Evolutionary conservation across 2,329 filamentous ascomycete species (phyloP).

Genomic region (Ophiostoma pallidulum): DNA sequence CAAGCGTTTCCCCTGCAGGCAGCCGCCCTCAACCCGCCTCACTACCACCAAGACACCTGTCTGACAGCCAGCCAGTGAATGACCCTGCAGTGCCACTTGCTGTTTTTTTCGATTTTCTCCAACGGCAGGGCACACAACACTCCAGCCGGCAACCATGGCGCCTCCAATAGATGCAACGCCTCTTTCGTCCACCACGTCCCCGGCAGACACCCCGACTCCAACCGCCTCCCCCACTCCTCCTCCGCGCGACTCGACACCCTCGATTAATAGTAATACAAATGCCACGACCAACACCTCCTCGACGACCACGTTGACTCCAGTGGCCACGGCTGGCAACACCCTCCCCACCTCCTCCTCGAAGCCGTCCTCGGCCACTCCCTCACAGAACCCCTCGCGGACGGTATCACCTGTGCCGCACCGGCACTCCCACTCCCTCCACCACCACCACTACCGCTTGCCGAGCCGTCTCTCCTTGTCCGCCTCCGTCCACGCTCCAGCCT

Average conservation of each 20-base stretch:
- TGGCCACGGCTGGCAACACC: not conserved
- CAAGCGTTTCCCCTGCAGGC: too few species aligned
- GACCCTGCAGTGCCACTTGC: not conserved
- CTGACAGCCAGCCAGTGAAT: too few species aligned
- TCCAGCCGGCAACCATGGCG: not conserved
- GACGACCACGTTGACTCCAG: not conserved
- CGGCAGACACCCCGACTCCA: not conserved
- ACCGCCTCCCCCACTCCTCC: not conserved
- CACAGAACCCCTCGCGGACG: not conserved
- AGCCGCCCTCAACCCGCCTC: too few species aligned
- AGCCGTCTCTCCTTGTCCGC: not conserved
- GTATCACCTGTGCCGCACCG: not conserved
- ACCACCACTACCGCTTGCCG: conserved; percentile 1
- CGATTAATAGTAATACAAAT: conserved; percentile 1
- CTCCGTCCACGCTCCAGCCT: not conserved
- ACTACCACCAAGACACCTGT: too few species aligned
- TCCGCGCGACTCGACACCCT: not conserved
- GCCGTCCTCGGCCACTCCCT: not conserved
- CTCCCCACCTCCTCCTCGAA: too few species aligned
- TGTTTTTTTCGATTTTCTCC: not conserved
- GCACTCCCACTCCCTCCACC: not conserved
- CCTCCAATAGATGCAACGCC: conserved; percentile 1
- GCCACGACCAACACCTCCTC: not conserved
- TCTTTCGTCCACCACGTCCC: not conserved
- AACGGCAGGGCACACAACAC: not conserved